A percentile compares a stretch with the other conserved stretches of the same genome.
Conservation (phyloP, 768 basidiomycete species). For the Suillus lakei region DNA sequence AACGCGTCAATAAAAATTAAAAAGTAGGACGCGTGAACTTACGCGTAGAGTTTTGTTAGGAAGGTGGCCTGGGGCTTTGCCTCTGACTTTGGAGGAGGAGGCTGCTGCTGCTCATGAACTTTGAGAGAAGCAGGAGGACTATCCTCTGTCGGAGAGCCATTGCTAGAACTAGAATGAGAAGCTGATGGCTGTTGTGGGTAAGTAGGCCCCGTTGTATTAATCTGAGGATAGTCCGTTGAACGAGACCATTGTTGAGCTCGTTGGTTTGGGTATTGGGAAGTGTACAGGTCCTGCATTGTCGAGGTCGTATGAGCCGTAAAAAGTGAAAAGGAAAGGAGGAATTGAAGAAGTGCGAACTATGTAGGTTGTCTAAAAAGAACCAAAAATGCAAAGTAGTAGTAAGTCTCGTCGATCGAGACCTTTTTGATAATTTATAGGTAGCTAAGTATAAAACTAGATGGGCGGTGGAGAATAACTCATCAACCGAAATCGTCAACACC, state of each 20-base stretch:
- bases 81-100: conserved; percentile 67
- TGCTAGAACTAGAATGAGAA: conserved; percentile 43
- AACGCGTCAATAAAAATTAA: conserved; percentile 25
- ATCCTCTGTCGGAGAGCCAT: conserved; percentile 51
- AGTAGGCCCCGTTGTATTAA: conserved; percentile 38
- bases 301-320: conserved; percentile 38
- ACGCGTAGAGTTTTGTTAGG: conserved; percentile 96
- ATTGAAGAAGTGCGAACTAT: conserved; percentile 35
- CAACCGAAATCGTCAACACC: conserved; percentile 37
- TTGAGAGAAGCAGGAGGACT: conserved; percentile 45
- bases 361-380: conserved; percentile 30
- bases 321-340: conserved; percentile 39
- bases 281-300: conserved; percentile 54
- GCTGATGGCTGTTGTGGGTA: conserved; percentile 37
- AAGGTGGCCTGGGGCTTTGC: conserved; percentile 93
- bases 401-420: conserved; percentile 35
- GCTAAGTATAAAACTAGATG: conserved; percentile 40
- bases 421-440: conserved; percentile 20
- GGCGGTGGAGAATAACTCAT: conserved; percentile 37
- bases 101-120: conserved; percentile 45
- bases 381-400: conserved; percentile 28
- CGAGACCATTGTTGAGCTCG: conserved; percentile 49
- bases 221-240: conserved; percentile 40
- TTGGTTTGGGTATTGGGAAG: conserved; percentile 41
- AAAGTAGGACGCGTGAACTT: conserved; percentile 38